Base-by-base conservation (phyloP, 1,284 basidiomycete genomes). In the Puccinia coronata region DNA sequence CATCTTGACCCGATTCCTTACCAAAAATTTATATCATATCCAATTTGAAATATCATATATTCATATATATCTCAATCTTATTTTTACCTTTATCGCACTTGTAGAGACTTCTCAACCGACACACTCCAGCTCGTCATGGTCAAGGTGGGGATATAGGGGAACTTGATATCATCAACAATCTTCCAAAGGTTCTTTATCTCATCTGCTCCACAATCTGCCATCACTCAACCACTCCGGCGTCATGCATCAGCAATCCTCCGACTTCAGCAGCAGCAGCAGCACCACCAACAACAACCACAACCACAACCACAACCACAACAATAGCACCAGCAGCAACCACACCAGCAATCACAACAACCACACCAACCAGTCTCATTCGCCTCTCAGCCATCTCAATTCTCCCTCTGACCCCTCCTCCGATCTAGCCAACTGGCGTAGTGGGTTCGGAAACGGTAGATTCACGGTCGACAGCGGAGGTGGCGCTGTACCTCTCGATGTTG, bases 391-490 rank as follows among this genome's bases (percentile, higher is more conserved):
- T 43, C 61, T 43, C 61, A 39, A 14, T 25, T 43, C 61, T 43
- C 4, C 25, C 28, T 31, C 34, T 39, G 59, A 63, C 34, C 59
- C 34, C 14, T 63, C 59, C 16, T 67, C 63, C 36, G 41, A 67
- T 18, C 63, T 20, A 43, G 28, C 41, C 63, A 41, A 67, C 63
- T 79, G 77, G 77, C 65, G 77, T 20, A 72, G 67, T 49, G 69
- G 78, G 16, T 12, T 80, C 34, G 78, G 78, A 2, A 55, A 59
- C 34, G 78, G 78, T 25, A 49, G 78, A 18, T 80, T 80, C 23
- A 80, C 78, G 5, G 78, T 80, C 78, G 78, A 80, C 57, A 67
- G 78, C 59, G 78, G 78, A 4, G 78, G 78, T 47, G 69, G 76
- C 6, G 16, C n/a, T 57, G 9, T 16, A 47, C 25, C 6, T 28